Evolutionary conservation across 164 flowering plant genomes (phyloP).

Genomic region (Macadamia integrifolia): DNA sequence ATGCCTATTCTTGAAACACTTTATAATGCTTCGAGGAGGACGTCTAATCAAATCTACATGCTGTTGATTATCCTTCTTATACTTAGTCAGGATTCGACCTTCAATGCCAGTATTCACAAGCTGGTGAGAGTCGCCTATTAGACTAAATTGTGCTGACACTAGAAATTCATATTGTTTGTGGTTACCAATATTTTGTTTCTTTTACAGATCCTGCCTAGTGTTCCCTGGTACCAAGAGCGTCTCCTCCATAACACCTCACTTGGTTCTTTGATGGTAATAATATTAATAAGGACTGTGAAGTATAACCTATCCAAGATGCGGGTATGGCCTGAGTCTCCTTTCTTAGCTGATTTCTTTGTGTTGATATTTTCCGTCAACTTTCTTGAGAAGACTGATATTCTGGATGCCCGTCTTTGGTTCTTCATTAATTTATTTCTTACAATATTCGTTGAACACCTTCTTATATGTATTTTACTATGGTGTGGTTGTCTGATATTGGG

Average conservation of each 20-base stretch:
- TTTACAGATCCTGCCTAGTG: conserved; percentile 66
- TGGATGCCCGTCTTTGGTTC: neutral
- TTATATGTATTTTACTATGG: neutral
- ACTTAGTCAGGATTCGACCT: conserved; percentile 96
- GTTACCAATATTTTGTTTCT: conserved; percentile 2
- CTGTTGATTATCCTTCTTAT: conserved; percentile 92
- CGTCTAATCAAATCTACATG: conserved; percentile 95
- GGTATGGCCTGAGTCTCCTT: conserved; percentile 38
- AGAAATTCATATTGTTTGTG: neutral
- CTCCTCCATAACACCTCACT: conserved; percentile 89
- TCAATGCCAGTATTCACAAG: conserved; percentile 92
- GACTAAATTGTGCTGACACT: neutral
- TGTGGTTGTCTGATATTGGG: neutral
- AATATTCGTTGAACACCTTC: neutral
- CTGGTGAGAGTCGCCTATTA: conserved; percentile 43
- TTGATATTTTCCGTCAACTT: neutral
- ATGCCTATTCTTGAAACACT: conserved; percentile 91
- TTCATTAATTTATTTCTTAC: too few species aligned
- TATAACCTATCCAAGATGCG: conserved; percentile 65
- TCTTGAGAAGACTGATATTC: neutral
- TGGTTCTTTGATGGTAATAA: conserved; percentile 88
- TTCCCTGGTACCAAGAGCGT: conserved; percentile 95
- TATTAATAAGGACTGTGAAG: conserved; percentile 89
- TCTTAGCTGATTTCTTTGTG: neutral
- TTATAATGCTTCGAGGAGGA: conserved; percentile 79